phyloP scores from a whole-genome alignment of 768 basidiomycete genomes.

The Serendipita vermifera region DNA sequence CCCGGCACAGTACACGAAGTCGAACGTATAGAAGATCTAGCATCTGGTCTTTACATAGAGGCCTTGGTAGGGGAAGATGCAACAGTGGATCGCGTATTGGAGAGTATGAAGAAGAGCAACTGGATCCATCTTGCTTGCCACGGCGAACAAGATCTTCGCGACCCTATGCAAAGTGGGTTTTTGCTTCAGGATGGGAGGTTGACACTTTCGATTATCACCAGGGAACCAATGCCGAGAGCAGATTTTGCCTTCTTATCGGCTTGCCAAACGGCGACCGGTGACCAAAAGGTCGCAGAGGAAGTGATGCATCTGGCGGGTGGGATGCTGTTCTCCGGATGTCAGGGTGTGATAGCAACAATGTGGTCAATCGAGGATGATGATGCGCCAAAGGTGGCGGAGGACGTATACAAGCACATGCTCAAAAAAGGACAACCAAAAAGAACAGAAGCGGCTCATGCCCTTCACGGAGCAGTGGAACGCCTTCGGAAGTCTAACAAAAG shows the following conservation, averaged over 20 bases:
- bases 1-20: background rate
- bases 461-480: background rate
- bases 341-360: conserved; percentile 31
- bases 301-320: conserved; percentile 32
- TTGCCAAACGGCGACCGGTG: conserved; percentile 32
- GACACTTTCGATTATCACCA: background rate
- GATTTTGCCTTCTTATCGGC: conserved; percentile 35
- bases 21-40: background rate
- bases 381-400: conserved; percentile 24
- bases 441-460: background rate
- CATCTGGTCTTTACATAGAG: background rate
- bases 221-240: conserved; percentile 12
- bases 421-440: background rate
- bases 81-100: conserved; percentile 11
- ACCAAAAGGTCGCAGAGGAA: conserved; percentile 25
- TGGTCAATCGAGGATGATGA: conserved; percentile 31
- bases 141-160: conserved; percentile 17
- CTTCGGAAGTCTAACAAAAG: background rate
- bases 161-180: background rate
- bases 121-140: conserved; percentile 24
- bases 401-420: conserved; percentile 21
- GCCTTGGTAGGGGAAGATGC: background rate
- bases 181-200: background rate
- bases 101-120: conserved; percentile 4
- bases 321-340: conserved; percentile 26